Base-by-base conservation (phyloP, 768 basidiomycete species). In the Sporobolomyces roseus region DNA sequence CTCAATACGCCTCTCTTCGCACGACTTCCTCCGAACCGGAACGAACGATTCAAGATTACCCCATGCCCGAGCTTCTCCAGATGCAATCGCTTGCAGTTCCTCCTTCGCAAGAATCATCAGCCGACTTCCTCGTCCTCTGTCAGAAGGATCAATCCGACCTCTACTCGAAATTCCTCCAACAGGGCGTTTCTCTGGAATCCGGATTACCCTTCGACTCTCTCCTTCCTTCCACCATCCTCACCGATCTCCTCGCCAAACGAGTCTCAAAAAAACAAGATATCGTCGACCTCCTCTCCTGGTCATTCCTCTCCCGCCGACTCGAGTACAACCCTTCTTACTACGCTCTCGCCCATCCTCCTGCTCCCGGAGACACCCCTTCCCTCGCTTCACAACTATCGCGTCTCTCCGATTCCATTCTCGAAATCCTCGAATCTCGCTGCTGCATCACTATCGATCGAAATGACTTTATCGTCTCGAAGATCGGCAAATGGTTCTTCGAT, bases 111-210 rank as follows among this genome's bases (percentile, higher is more conserved):
- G 46, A 66, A 41, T 52, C 36, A 30, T 70, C 65, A 72, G 68
- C 71, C 25, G 83, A 83, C 64, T 93, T 94, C 80, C 82, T 88
- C 75, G 79, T 98, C 52, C 89, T 99, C 77, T 97, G 94, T 78
- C 93, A 92, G 73, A 82, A 86, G 9, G 93, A 96, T 77, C 85
- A 87, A 54, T 85, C 86, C 68, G 89, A 91, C 70, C 87, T 87
- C 19, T 87, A 91, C 77, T 83, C 84, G 50, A 86, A 88, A 30
- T 92, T 94, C 81, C 79, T 99, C 70, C 86, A 87, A 64, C 88
- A 93, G 27, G 96, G 96, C 8, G 80, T 94, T 27, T 91, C 92
- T 2, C 80, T 97, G 41, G 96, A 99, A 79, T 98, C 94, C 13
- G 81, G 81, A 32, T 79, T 97, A 14, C 77, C 84, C 41, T 84